Conservation (phyloP, 768 basidiomycete species). For the Naganishia vaughanmartiniae region DNA sequence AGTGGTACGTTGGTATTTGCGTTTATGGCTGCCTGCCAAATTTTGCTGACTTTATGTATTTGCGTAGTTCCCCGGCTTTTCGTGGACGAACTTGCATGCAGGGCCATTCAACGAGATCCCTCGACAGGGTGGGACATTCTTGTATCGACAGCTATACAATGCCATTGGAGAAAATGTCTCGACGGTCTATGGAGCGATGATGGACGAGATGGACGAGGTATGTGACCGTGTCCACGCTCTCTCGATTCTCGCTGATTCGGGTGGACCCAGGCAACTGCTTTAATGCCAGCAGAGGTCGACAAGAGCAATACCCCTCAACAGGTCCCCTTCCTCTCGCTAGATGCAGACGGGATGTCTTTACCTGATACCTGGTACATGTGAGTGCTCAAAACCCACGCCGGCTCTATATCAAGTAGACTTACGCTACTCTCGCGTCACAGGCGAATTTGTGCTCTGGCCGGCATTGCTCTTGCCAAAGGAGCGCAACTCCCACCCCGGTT, state of each 20-base stretch:
- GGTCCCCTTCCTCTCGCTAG: conserved; percentile 62
- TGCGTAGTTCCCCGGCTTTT: conserved; percentile 28
- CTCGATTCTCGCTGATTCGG: neutral
- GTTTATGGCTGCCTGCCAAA: neutral
- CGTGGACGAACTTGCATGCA: conserved; percentile 71
- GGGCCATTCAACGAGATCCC: conserved; percentile 69
- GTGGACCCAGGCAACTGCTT: conserved; percentile 57
- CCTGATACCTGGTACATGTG: conserved; percentile 72
- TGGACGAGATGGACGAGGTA: conserved; percentile 84
- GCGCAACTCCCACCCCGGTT: neutral
- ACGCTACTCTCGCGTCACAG: neutral
- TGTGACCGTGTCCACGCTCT: neutral
- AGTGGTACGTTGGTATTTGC: conserved; percentile 59
- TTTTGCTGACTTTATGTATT: conserved; percentile 22
- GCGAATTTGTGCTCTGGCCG: conserved; percentile 16
- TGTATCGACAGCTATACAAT: conserved; percentile 76
- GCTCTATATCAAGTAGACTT: neutral
- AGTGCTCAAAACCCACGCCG: conserved; percentile 15
- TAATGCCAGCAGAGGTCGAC: conserved; percentile 68
- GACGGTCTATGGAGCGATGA: conserved; percentile 78
- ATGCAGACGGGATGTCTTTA: conserved; percentile 69
- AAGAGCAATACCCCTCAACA: conserved; percentile 63
- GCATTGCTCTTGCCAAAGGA: neutral
- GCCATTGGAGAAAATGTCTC: conserved; percentile 63
- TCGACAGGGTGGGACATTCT: conserved; percentile 69